Percentiles rank a stretch among this genome's conserved stretches.
These are phyloP conservation scores for Amaranthus palmeri DNA, from an alignment of 148 eudicot species.

Conservation along the genomic window DNA sequence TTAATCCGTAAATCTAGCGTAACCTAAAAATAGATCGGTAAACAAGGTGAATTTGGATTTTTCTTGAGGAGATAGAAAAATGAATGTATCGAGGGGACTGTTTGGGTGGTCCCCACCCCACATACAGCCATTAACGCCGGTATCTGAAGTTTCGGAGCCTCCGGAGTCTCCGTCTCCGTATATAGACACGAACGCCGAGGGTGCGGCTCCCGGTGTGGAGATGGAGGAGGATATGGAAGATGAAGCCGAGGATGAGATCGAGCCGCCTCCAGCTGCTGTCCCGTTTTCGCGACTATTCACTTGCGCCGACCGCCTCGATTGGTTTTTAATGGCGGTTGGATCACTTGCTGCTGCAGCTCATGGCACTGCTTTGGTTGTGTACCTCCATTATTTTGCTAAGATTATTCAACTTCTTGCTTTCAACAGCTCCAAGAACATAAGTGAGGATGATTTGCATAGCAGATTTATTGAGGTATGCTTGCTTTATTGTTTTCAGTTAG, in stretches of 20 bases:
- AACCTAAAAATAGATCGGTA: background rate
- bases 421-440: conserved; percentile 5
- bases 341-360: conserved; percentile 94
- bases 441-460: conserved; percentile 35
- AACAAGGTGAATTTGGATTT: background rate
- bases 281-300: conserved; percentile 82
- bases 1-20: no score
- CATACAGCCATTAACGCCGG: conserved; percentile 93
- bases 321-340: conserved; percentile 81
- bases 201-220: conserved; percentile 34
- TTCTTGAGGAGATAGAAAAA: conserved; percentile 10
- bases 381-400: conserved; percentile 89
- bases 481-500: background rate
- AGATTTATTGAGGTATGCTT: conserved; percentile 53
- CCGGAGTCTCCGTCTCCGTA: conserved; percentile 99
- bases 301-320: conserved; percentile 79
- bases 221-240: conserved; percentile 77
- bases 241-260: conserved; percentile 60
- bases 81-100: conserved; percentile 82
- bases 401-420: conserved; percentile 49
- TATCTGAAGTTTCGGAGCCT: conserved; percentile 97
- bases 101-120: conserved; percentile 99
- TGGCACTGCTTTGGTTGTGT: conserved; percentile 87
- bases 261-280: conserved; percentile 87
- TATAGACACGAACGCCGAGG: conserved; percentile 50